Evolutionary conservation across 1,284 basidiomycete genomes (phyloP), one percentile per base, ranked within the genome.

Genomic region (Lentinula novae-zelandiae): DNA sequence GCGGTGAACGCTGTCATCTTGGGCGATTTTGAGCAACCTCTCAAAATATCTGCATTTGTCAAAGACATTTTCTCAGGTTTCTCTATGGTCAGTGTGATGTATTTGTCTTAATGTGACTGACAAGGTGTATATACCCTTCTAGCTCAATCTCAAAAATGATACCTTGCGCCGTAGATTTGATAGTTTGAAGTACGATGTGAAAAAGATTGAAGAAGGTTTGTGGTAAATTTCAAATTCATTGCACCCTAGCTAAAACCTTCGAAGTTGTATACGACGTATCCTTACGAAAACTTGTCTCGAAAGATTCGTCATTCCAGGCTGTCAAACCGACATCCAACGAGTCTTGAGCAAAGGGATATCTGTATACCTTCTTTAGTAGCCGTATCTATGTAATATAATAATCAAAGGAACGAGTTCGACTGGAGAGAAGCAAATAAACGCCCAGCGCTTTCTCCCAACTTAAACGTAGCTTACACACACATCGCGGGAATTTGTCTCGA

Each of bases 81-180:
- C 68, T 85, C 91, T 0, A 87, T 93, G 88, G 90, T 89, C 67
- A 61, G 67, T 63, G 39, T 22, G 20, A 17, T 57, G 9, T 2
- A 17, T 36, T 39, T 44, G 33, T 53, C 22, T 59, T 39, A 33
- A 13, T 51, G 46, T 52, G 44, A 38, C 31, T 40, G 57, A 59
- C 62, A 53, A 67, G 54, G 5, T 60, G 55, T 67, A 66, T 57
- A 49, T 34, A 36, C 6, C 12, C 63, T 15, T 3, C 12, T 67
- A 93, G 88, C 78, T 95, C n/a, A 95, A 94, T 69, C 77, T 95
- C n/a, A 95, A 93, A 69, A 95, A 95, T 64, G 92, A 94, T 69
- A 72, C 77, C 0, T 76, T 95, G 4, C 85, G 92, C 9, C 83
- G 90, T 62, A 76, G 92, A 57, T 95, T 92, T 68, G 92, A 92